Base-by-base conservation (phyloP, 768 basidiomycete species). In the Naganishia randhawae region DNA sequence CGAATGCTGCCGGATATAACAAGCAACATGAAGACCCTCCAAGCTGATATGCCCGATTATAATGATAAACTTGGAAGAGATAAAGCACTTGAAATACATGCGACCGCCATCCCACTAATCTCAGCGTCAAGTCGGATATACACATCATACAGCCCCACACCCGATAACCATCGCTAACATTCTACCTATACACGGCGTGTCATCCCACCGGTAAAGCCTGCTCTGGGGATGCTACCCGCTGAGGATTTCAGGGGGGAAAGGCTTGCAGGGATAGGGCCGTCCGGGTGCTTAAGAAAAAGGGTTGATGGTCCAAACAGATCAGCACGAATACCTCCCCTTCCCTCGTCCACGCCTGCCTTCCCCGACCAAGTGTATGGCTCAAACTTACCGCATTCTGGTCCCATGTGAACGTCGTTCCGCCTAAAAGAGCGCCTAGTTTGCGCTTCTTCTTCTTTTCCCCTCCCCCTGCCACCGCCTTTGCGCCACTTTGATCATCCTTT, bases 381-480 rank as follows among this genome's bases (percentile, higher is more conserved):
- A 10, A 29, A 14, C 57, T 14, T 61, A 61, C 57, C 57, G 41
- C 22, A 42, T 39, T 61, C 17, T 61, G 57, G 41, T 61, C 57
- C 57, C 57, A 61, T 19, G 57, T 61, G 19, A 61, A 61, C 7
- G 57, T 61, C 22, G 57, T 61, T 27, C 37, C 57, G 33, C 57
- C 57, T 27, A 61, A 16, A n/a, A 61, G 39, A 5, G 57, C 57
- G 29, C 57, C 57, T 39, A 61, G 41, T 25, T 61, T 61, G 22
- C 57, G 57, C 39, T 61, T 61, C 57, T 61, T 61, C 57, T 61
- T 61, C 37, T 61, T 61, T 25, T 61, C 57, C 51, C 22, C 57
- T 39, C 22, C 57, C 57, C n/a, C n/a, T n/a, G 37, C 35, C 35
- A 39, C 45, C 45, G 22, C n/a, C 39, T 41, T 61, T 2, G 19